These are phyloP conservation scores for Periglandula ipomoeae DNA, from an alignment of 2,329 filamentous ascomycete species.

Conservation along the genomic window DNA sequence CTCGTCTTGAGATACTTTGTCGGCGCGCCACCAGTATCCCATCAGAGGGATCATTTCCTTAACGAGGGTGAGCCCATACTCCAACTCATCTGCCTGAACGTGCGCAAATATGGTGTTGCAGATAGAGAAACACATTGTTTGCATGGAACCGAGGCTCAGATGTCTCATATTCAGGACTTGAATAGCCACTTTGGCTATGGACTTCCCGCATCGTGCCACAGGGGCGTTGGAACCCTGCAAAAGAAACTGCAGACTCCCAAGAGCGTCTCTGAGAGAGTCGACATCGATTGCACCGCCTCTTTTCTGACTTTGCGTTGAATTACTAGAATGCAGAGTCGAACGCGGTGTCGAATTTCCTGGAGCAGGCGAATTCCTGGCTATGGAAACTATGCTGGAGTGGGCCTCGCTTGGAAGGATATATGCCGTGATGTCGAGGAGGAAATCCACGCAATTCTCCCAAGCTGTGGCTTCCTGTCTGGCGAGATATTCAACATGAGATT, in stretches of 20 bases:
- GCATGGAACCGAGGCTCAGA: conserved; percentile 51
- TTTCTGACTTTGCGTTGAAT: conserved; percentile 22
- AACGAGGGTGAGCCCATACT: conserved; percentile 51
- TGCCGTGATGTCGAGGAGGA: conserved; percentile 57
- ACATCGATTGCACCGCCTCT: conserved; percentile 19
- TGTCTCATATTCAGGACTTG: conserved; percentile 52
- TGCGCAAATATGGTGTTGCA: conserved; percentile 63
- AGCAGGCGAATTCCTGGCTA: conserved; percentile 30
- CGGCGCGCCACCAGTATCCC: conserved; percentile 68
- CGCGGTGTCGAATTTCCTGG: conserved; percentile 24
- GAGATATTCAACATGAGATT: conserved; percentile 73
- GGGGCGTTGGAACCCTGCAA: conserved; percentile 60
- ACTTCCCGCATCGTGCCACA: conserved; percentile 43
- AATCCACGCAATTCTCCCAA: conserved; percentile 62
- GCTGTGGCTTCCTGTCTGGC: conserved; percentile 43
- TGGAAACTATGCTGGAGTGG: conserved; percentile 10
- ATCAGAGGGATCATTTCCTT: conserved; percentile 60
- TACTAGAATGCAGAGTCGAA: conserved; percentile 20
- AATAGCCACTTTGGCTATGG: conserved; percentile 47
- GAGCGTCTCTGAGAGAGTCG: conserved; percentile 25
- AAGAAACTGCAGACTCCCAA: conserved; percentile 58
- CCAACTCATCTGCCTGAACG: conserved; percentile 58
- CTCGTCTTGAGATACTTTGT: conserved; percentile 50
- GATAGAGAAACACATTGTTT: conserved; percentile 64
- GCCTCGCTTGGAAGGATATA: conserved; percentile 34